Evolutionary conservation across 108 stramenopile genomes (phyloP).

Genomic region (Poteriospumella lacustris): DNA sequence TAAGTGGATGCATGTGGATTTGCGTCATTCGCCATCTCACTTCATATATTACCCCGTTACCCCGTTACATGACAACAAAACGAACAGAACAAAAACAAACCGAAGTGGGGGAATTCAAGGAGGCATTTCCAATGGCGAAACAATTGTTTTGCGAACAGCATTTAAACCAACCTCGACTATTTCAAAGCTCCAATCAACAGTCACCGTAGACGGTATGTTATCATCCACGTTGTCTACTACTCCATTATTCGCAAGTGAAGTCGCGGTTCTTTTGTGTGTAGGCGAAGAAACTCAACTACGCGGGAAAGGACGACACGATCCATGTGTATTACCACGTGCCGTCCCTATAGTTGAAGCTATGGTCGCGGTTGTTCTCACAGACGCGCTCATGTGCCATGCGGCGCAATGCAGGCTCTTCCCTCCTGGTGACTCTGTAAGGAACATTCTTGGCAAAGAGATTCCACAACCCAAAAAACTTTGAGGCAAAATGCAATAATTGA

Average conservation of each 20-base stretch:
- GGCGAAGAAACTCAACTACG: slow-evolving; percentile 79
- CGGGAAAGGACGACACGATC: slow-evolving; percentile 96
- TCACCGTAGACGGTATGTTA: slow-evolving; percentile 69
- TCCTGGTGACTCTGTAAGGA: background rate
- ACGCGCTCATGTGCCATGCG: slow-evolving; percentile 84
- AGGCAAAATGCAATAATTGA: no score
- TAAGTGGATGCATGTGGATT: no score
- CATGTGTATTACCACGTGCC: slow-evolving; percentile 93
- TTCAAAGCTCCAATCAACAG: slow-evolving; percentile 81
- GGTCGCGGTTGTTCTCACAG: slow-evolving; percentile 87
- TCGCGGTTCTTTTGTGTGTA: background rate
- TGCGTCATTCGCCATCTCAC: background rate
- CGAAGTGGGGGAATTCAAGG: slow-evolving; percentile 95
- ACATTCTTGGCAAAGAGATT: background rate
- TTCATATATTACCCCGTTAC: background rate
- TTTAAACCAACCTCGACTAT: slow-evolving; percentile 88
- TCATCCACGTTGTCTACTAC: background rate
- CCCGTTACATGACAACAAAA: slow-evolving; percentile 16
- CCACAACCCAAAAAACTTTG: background rate
- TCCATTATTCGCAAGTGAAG: background rate
- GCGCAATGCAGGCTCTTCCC: slow-evolving; percentile 44
- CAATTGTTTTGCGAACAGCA: slow-evolving; percentile 87
- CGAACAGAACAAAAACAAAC: slow-evolving; percentile 67
- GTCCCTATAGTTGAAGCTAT: slow-evolving; percentile 95
- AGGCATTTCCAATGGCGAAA: slow-evolving; percentile 95